Base-by-base conservation (phyloP, 2,329 filamentous ascomycete genomes). In the Fusarium verticillioides region DNA sequence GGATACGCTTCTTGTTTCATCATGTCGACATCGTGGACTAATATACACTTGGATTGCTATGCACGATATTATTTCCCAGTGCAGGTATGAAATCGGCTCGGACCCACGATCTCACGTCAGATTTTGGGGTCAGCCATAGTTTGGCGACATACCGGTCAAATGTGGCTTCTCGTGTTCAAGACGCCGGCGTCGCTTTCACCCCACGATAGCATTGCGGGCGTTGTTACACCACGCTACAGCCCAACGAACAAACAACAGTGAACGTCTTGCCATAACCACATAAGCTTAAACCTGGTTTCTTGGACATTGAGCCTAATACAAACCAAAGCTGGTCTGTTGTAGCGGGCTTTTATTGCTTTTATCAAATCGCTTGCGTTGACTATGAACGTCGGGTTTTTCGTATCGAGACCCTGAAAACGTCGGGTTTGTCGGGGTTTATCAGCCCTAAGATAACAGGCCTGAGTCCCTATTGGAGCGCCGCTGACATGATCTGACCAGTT, bases 111-210 rank as follows among this genome's bases (percentile, higher is more conserved):
- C 26, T 26, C 26, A 66, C 37, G 63, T 66, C 32, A 66, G 43
- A 66, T 59, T 37, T 66, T 59, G 12, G 21, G n/a, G n/a, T 34
- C 28, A 16, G 12, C 1, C 4, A 18, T 66, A 21, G 37, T 44
- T 66, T 50, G 30, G 60, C 28, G 28, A 15, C n/a, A 32, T 6
- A 10, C 32, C 26, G 49, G 30, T 37, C 56, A 15, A 37, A 23
- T 5, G 16, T 37, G 30, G 49, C 49, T 50, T 59, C 15, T 59
- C 43, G 49, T 58, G 39, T 49, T 36, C 23, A 23, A 62, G 62
- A 44, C 19, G 9, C 49, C 49, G 49, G 37, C 19, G 15, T 39
- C 16, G 6, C 15, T 21, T 18, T 15, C 7, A 15, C 23, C 30
- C 5, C 10, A 56, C 26, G 26, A 56, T 19, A 23, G 15, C 11